These are phyloP conservation scores for Asterochloris erici DNA, from an alignment of 139 green algal genomes.

Conservation along the genomic window DNA sequence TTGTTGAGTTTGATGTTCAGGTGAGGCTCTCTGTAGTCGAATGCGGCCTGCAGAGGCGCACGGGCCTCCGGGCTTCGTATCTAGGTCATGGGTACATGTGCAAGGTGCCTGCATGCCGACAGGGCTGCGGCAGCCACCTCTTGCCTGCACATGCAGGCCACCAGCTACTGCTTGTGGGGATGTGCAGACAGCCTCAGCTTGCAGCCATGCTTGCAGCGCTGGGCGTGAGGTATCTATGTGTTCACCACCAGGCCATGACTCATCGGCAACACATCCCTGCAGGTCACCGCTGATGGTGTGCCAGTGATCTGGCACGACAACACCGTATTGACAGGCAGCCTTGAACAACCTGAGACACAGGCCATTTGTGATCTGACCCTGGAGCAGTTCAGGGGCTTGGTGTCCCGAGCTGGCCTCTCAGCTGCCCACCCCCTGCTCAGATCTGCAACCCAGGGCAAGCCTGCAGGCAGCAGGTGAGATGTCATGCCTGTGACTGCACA, in stretches of 20 bases:
- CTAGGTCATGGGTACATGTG: background rate
- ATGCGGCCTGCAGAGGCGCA: slow-evolving; percentile 3
- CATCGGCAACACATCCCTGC: background rate
- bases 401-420: slow-evolving; percentile 1
- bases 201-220: no score
- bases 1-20: slow-evolving; percentile 87
- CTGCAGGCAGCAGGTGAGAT: no score
- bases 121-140: no score
- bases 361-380: slow-evolving; percentile 58
- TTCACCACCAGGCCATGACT: background rate
- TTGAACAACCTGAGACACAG: slow-evolving; percentile 16
- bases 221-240: background rate
- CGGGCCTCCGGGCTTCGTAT: background rate
- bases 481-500: no score
- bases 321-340: slow-evolving; percentile 47
- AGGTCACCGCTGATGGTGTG: slow-evolving; percentile 68
- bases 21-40: no score
- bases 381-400: slow-evolving; percentile 59
- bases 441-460: no score
- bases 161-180: no score
- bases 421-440: slow-evolving; percentile 14
- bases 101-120: background rate
- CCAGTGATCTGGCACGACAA: slow-evolving; percentile 86
- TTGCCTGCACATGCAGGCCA: no score
- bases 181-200: no score